These are phyloP conservation scores for Rhododendron simsii DNA, from an alignment of 148 eudicot species.

Conservation along the genomic window DNA sequence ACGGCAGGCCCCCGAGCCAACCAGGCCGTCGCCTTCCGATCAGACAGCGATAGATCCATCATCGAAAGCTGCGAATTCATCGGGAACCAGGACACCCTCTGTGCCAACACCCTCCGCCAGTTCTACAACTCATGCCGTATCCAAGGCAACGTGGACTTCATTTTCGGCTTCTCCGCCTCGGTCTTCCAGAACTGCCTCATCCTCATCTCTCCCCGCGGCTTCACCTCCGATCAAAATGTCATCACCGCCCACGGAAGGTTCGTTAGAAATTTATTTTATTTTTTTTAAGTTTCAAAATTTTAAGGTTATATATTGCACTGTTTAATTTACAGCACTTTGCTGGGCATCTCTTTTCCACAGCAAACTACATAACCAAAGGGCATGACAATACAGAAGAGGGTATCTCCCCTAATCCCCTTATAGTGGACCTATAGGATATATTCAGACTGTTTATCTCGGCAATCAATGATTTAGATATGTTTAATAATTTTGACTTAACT, in stretches of 20 bases:
- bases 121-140: slow-evolving; percentile 66
- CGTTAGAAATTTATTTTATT: too few relatives aligned
- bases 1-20: slow-evolving; percentile 70
- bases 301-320: not conserved
- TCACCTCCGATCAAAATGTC: slow-evolving; percentile 54
- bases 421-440: too few relatives aligned
- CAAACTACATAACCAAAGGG: not conserved
- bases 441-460: too few relatives aligned
- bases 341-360: not conserved
- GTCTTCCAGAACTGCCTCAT: slow-evolving; percentile 66
- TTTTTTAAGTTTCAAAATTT: not conserved
- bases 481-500: too few relatives aligned
- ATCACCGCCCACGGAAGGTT: slow-evolving; percentile 63
- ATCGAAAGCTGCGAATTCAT: slow-evolving; percentile 76
- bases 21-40: slow-evolving; percentile 85
- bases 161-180: slow-evolving; percentile 72
- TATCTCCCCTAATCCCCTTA: not conserved
- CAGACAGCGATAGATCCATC: slow-evolving; percentile 69
- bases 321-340: not conserved
- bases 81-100: slow-evolving; percentile 91
- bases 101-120: slow-evolving; percentile 73
- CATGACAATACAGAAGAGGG: not conserved
- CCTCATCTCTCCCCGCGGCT: slow-evolving; percentile 59
- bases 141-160: slow-evolving; percentile 84
- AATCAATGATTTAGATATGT: too few relatives aligned